Evolutionary conservation across 2,329 filamentous ascomycete species (phyloP), one percentile per base, ranked within the genome.

Genomic region (Alternaria sp.): DNA sequence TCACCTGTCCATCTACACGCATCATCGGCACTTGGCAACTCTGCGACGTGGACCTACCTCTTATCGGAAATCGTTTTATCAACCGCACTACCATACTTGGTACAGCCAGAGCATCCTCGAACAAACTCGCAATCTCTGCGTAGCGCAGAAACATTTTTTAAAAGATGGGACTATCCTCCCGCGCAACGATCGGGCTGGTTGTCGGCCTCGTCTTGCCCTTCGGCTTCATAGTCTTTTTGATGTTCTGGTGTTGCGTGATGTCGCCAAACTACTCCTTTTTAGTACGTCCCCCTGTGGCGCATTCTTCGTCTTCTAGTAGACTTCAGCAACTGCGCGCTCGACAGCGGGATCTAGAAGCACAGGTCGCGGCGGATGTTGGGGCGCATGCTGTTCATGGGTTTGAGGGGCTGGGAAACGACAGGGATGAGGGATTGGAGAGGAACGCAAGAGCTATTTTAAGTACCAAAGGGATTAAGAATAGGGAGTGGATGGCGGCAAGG

Each of bases 401-500:
- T 48, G 29, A 48, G 8, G 44, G 44, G 31, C 36, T 48, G 13
- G 31, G 14, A 26, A 48, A 34, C 29, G 51, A 45, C 14, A 36
- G 51, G 23, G 37, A 17, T 9, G 3, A 28, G 24, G 23, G 31
- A 2, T 14, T 53, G 13, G 29, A 45, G 10, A 33, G n/a, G n/a
- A 53, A 53, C 23, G 33, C 31, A 6, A 29, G 29, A 14, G 51
- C 31, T 9, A 36, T 14, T 36, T 8, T 37, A 5, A 46, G 51
- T 45, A 29, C 24, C 7, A 36, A 26, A 28, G 31, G 11, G 4
- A 13, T 36, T 9, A 53, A 9, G 11, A n/a, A 44, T 2, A 45
- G 24, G 29, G 51, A 36, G 40, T 46, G 13, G 40, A 53, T 31
- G 33, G 23, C 29, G 11, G 51, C 40, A 13, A 53, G 51, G 11